Percentiles rank a stretch among this genome's conserved stretches.
Evolutionary conservation across 805 yeast species (phyloP).

Genomic region (Metahyphopichia silvanorum): DNA sequence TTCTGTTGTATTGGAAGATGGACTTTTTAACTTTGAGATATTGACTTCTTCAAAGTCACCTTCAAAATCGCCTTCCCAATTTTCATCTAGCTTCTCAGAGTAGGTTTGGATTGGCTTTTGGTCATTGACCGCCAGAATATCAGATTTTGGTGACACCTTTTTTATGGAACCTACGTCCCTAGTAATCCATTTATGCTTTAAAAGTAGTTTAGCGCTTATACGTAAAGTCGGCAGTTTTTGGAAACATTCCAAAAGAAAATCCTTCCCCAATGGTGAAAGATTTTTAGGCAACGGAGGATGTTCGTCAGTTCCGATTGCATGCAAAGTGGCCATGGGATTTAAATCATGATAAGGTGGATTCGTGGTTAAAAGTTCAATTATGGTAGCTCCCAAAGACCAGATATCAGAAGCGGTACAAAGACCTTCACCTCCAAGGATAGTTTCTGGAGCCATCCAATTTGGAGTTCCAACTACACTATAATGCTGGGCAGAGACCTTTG

Average conservation of each 20-base stretch:
- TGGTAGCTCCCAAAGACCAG: slow-evolving; percentile 95
- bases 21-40: slow-evolving; percentile 3
- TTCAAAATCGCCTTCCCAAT: slow-evolving; percentile 36
- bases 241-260: slow-evolving; percentile 66
- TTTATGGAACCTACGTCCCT: slow-evolving; percentile 5
- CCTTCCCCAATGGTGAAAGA: slow-evolving; percentile 42
- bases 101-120: slow-evolving; percentile 20
- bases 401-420: slow-evolving; percentile 86
- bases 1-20: slow-evolving; percentile 6
- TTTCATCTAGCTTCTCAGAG: slow-evolving; percentile 28
- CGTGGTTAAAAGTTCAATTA: slow-evolving; percentile 81
- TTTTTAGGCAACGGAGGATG: slow-evolving; percentile 65
- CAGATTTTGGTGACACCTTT: neutral
- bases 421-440: slow-evolving; percentile 74
- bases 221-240: slow-evolving; percentile 65
- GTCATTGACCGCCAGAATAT: slow-evolving; percentile 1
- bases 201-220: slow-evolving; percentile 50
- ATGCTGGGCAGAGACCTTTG: slow-evolving; percentile 43
- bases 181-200: slow-evolving; percentile 61
- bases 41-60: slow-evolving; percentile 24
- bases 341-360: slow-evolving; percentile 82
- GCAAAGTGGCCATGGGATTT: slow-evolving; percentile 75
- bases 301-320: slow-evolving; percentile 76
- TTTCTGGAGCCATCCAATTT: slow-evolving; percentile 99
- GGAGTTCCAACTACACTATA: slow-evolving; percentile 76